phyloP scores from a whole-genome alignment of 192 early-diverging fungal genomes.

The Dissophora ornata region DNA sequence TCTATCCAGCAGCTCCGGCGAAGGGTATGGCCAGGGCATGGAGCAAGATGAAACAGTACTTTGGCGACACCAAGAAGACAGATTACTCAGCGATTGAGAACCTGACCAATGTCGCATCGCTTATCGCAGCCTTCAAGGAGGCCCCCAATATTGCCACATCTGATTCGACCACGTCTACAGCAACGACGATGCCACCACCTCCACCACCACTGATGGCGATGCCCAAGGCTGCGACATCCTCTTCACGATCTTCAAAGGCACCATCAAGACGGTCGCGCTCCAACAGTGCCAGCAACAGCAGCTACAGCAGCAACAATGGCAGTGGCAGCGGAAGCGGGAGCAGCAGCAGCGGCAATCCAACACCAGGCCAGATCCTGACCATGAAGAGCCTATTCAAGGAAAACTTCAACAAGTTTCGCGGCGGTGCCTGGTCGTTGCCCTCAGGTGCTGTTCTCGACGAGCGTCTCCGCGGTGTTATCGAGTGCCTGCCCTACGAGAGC shows the following conservation, averaged over 20 bases:
- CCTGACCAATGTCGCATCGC: constrained; percentile 4
- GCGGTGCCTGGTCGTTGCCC: constrained; percentile 8
- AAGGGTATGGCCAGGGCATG: constrained; percentile 4
- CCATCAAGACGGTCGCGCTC: background rate
- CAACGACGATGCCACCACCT: background rate
- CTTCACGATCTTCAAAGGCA: background rate
- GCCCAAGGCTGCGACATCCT: background rate
- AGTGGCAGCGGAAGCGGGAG: constrained; percentile 3
- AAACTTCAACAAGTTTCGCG: constrained; percentile 7
- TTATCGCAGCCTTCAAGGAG: constrained; percentile 17
- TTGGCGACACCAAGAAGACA: constrained; percentile 4
- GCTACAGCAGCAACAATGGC: background rate
- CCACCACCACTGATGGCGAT: background rate
- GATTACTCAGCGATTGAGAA: constrained; percentile 5
- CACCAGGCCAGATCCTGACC: constrained; percentile 2
- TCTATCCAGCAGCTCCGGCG: constrained; percentile 9
- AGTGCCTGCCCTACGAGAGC: constrained; percentile 10
- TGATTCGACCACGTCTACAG: background rate
- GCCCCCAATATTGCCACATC: background rate
- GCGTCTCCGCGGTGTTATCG: constrained; percentile 14
- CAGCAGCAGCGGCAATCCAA: background rate
- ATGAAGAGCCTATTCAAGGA: constrained; percentile 10
- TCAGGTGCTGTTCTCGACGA: constrained; percentile 7
- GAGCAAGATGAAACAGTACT: constrained; percentile 14
- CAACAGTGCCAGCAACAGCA: background rate